Evolutionary conservation across 1,139 yeast species (phyloP), one percentile per base, ranked within the genome.

Genomic region (Lipomyces yarrowii): DNA sequence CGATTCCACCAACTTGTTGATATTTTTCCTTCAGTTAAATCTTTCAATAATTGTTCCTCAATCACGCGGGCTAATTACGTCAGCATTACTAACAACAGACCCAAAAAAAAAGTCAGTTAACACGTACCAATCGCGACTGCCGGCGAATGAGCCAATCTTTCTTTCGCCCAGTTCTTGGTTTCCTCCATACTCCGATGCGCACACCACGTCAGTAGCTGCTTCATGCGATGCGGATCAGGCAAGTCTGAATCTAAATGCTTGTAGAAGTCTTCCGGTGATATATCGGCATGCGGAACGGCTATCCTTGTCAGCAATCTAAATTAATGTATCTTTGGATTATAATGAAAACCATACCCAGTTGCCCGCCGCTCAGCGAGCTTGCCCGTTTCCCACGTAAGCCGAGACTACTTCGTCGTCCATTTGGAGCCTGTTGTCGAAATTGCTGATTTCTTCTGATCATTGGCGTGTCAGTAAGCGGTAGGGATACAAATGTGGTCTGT

Each of bases 351-450:
- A 18, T 63, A 67, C 71, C 69, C 18, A 69, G 81, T 70, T 86
- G 86, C 2, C 94, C 94, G 73, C 87, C 88, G 0, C 94, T 92
- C 15, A 89, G 84, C 0, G 93, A 87, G 74, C 90, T 89, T 2
- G 88, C 84, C 51, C 96, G 79, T 72, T 87, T 88, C 1, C 96
- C 96, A 56, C 96, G 79, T 65, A 75, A 73, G 23, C 75, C 76
- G 39, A 78, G 68, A 60, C 79, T 76, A 35, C 78, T 73, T 33
- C 76, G 68, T 52, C 77, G 57, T 60, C 73, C 57, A 63, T 72
- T 67, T 62, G 78, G 77, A 67, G 71, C 64, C 48, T 70, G 71
- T 55, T 74, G 73, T 57, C 80, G 73, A 63, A 78, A 64, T 57
- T 75, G 76, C 64, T 80, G 77, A 69, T 79, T 81, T 64, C 79